These are phyloP conservation scores for Chionographis japonica DNA, from an alignment of 106 monocot genomes.

Conservation along the genomic window DNA sequence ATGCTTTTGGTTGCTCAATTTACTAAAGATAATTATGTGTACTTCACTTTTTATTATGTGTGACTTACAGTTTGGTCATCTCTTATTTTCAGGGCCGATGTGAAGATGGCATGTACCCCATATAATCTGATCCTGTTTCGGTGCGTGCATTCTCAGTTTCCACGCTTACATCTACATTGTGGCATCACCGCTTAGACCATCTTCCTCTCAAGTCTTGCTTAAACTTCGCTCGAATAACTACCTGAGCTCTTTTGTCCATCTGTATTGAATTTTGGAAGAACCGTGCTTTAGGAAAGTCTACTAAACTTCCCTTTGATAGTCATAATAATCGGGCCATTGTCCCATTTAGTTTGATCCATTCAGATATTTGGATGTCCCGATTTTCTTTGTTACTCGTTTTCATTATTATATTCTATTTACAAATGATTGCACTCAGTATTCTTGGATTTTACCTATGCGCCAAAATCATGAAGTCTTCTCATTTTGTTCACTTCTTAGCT, in stretches of 20 bases:
- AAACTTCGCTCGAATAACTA: neutral
- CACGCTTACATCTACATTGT: neutral
- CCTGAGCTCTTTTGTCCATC: too few relatives aligned
- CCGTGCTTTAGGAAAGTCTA: neutral
- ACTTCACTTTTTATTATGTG: neutral
- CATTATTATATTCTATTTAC: neutral
- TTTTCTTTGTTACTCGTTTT: neutral
- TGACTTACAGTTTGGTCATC: neutral
- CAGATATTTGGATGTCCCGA: neutral
- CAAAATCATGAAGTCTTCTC: neutral
- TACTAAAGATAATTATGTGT: neutral
- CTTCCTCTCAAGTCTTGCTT: neutral
- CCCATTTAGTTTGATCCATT: neutral
- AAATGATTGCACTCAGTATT: neutral
- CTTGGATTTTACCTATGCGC: neutral
- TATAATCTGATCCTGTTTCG: too few relatives aligned
- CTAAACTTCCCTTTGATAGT: neutral
- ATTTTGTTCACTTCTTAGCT: too few relatives aligned
- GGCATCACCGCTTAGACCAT: neutral
- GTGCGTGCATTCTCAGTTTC: neutral
- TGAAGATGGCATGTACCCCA: neutral
- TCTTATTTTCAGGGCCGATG: slow-evolving; percentile 4
- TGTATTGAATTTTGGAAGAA: neutral
- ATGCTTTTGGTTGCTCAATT: slow-evolving; percentile 1
- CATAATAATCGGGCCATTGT: neutral